These are phyloP conservation scores for Aspergillus sp. DNA, from an alignment of 2,329 filamentous ascomycete genomes.

Conservation along the genomic window DNA sequence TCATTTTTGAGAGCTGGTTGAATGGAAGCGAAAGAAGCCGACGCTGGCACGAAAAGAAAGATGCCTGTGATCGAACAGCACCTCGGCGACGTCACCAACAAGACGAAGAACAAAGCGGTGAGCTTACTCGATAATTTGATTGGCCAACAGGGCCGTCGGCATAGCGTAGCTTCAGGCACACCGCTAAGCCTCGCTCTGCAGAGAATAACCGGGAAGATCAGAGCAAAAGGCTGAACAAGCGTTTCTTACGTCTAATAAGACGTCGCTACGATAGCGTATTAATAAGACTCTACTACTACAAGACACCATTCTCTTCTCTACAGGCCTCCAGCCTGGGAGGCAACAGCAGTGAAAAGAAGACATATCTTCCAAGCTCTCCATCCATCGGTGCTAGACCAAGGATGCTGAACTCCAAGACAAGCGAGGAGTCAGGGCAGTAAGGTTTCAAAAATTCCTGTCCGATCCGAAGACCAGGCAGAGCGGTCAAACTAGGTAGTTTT, in stretches of 20 bases:
- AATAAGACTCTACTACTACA: too few species aligned
- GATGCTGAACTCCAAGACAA: background rate
- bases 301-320: conserved; percentile 27
- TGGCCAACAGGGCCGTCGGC: too few species aligned
- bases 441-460: conserved; percentile 73
- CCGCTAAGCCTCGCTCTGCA: background rate
- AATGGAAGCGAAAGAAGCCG: background rate
- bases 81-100: conserved; percentile 16
- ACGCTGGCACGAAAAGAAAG: background rate
- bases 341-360: conserved; percentile 36
- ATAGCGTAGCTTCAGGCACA: too few species aligned
- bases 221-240: background rate
- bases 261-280: too few species aligned
- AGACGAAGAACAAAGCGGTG: background rate
- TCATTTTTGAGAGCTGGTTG: background rate
- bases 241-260: background rate
- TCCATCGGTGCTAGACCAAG: background rate
- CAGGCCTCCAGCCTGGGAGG: conserved; percentile 28
- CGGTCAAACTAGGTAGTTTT: conserved; percentile 74
- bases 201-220: background rate
- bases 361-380: conserved; percentile 6
- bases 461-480: conserved; percentile 64
- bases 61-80: background rate
- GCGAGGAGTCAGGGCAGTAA: conserved; percentile 20
- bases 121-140: background rate